Evolutionary conservation across 208 protist species (phyloP).

Genomic region (Wallacemonas sp.): DNA sequence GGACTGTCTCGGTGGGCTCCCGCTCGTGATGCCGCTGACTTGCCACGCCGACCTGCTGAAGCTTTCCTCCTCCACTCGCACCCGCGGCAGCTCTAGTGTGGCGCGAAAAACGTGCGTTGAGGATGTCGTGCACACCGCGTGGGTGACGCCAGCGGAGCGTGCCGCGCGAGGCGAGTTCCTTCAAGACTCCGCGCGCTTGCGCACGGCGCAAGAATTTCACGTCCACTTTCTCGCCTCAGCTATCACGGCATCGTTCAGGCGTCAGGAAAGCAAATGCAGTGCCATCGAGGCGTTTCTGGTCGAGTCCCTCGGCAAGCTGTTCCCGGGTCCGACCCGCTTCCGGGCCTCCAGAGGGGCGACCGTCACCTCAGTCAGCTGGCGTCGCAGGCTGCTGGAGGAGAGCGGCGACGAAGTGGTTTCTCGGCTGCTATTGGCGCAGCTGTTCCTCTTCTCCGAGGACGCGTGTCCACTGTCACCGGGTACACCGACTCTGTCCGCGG

Average conservation of each 20-base stretch:
- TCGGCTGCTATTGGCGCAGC: not conserved
- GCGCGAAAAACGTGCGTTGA: not conserved
- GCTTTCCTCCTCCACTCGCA: not conserved
- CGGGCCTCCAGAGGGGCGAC: not conserved
- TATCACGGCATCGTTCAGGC: not conserved
- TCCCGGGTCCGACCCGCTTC: not conserved
- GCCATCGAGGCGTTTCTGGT: not conserved
- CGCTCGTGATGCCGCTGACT: not conserved
- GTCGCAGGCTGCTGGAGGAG: not conserved
- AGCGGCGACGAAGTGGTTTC: slow-evolving; percentile 1
- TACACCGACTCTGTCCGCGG: too few relatives aligned
- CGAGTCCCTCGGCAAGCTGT: not conserved
- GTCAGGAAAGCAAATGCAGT: not conserved
- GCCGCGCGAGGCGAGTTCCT: not conserved
- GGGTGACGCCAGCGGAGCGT: not conserved
- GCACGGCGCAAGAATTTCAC: not conserved
- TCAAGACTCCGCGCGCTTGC: not conserved
- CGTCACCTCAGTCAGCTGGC: slow-evolving; percentile 1
- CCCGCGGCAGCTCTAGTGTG: too few relatives aligned
- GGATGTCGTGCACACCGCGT: slow-evolving; percentile 3
- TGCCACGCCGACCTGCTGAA: not conserved
- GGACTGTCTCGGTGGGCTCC: not conserved
- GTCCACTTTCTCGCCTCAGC: not conserved
- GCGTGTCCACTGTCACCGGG: too few relatives aligned
- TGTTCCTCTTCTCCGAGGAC: not conserved